Base-by-base conservation (phyloP, 1,284 basidiomycete species). In the Tilletia indica region DNA sequence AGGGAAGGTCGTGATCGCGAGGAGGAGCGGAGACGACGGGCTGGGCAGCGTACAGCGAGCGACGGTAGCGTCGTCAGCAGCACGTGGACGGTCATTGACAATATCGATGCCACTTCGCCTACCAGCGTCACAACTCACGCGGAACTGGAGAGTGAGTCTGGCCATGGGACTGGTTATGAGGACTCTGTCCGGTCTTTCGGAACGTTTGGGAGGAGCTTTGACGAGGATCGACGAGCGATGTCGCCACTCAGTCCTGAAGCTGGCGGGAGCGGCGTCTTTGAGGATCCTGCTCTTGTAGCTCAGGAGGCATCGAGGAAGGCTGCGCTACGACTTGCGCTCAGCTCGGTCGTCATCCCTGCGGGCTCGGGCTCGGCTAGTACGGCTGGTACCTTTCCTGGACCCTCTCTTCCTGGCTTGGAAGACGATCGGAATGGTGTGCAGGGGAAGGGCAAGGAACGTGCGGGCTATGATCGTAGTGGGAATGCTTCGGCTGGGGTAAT, bases 391-490 rank as follows among this genome's bases (percentile, higher is more conserved):
- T 42, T 67, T 71, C 9, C 66, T 47, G 66, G 70, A 12, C 78
- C 78, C 9, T 68, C 72, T 25, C 38, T 73, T 11, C 77, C 77
- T 34, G 71, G 74, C 4, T 77, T 79, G 45, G 74, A 70, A 5
- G 78, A 78, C 12, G 77, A 77, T 5, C 67, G 49, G 42, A 72
- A 71, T 31, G 72, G 72, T 38, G 47, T 61, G 8, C 54, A 69
- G 1, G 67, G 34, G 8, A 77, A 76, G 49, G 74, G 71, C 4
- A 78, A 75, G 51, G 76, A 77, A 1, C 72, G 72, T 19, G 75
- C 72, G 2, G 31, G 16, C 16, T 25, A n/a, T 19, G 67, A 36
- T 42, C 49, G 2, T 45, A 14, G 42, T 9, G 42, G 42, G 14
- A 45, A 8, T 45, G 6, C 42, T 9, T 45, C 42, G 42, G 42